A percentile compares a stretch with the other conserved stretches of the same genome.
These are phyloP conservation scores for Lophiostoma macrostomum DNA, from an alignment of 495 filamentous ascomycete species.

Conservation along the genomic window DNA sequence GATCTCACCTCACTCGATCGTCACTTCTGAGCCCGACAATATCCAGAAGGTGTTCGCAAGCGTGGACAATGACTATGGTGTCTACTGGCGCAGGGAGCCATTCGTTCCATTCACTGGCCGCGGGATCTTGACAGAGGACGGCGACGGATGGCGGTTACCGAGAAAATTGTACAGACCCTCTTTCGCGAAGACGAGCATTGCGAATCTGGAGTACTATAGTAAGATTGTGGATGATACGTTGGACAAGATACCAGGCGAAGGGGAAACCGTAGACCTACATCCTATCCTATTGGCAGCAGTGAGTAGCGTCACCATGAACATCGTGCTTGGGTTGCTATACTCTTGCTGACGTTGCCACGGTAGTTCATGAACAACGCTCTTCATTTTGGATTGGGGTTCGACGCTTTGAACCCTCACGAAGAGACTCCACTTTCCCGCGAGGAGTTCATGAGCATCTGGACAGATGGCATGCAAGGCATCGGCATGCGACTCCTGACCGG, in stretches of 20 bases:
- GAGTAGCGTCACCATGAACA: too few relatives aligned
- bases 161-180: neutral
- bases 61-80: neutral
- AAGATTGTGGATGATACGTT: neutral
- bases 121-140: neutral
- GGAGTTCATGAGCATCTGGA: neutral
- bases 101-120: neutral
- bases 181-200: neutral
- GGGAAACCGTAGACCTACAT: neutral
- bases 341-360: too few relatives aligned
- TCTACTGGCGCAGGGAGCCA: neutral
- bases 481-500: neutral
- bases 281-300: neutral
- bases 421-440: neutral
- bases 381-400: neutral
- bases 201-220: neutral
- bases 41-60: neutral
- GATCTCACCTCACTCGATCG: neutral
- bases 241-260: neutral
- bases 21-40: neutral
- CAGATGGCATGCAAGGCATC: neutral
- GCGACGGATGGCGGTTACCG: neutral
- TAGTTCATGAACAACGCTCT: constrained; percentile 1
- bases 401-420: neutral
- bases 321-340: too few relatives aligned